A percentile compares a stretch with the other conserved stretches of the same genome.
Evolutionary conservation across 306 rosid genomes (phyloP).

Genomic region (Pyrus bretschneideri): DNA sequence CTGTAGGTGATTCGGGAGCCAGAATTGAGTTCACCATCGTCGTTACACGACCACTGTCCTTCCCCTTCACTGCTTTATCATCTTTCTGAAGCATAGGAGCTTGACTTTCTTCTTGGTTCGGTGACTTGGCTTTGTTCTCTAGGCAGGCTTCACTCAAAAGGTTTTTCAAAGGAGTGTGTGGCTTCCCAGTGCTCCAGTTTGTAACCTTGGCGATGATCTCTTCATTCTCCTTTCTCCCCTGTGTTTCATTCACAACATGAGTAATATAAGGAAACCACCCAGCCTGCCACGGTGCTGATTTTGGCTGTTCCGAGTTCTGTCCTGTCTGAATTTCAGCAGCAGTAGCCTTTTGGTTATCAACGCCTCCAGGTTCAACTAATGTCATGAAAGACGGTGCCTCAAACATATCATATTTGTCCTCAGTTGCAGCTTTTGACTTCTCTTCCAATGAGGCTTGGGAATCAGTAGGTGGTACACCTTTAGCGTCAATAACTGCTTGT

Average conservation of each 20-base stretch:
- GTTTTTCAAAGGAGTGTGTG: slow-evolving; percentile 72
- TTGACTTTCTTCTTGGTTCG: slow-evolving; percentile 31
- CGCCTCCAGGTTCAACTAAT: slow-evolving; percentile 45
- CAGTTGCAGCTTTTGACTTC: slow-evolving; percentile 26
- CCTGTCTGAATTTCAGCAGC: slow-evolving; percentile 33
- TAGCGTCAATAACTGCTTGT: slow-evolving; percentile 38
- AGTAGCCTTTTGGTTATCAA: slow-evolving; percentile 24
- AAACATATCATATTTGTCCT: slow-evolving; percentile 48
- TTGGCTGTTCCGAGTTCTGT: slow-evolving; percentile 24
- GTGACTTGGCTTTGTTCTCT: slow-evolving; percentile 46
- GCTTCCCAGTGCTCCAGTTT: slow-evolving; percentile 73
- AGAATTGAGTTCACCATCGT: slow-evolving; percentile 48
- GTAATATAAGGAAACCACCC: slow-evolving; percentile 79
- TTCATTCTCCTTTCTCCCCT: slow-evolving; percentile 68
- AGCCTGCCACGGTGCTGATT: slow-evolving; percentile 36
- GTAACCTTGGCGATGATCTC: slow-evolving; percentile 77
- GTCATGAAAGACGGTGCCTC: slow-evolving; percentile 88
- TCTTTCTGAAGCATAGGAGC: slow-evolving; percentile 25
- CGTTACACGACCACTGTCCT: slow-evolving; percentile 24
- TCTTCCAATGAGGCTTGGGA: slow-evolving; percentile 22
- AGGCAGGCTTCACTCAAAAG: slow-evolving; percentile 69
- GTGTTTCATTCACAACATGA: slow-evolving; percentile 52
- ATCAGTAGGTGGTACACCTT: slow-evolving; percentile 20
- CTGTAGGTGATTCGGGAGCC: slow-evolving; percentile 44
- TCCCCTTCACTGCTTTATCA: slow-evolving; percentile 13